Evolutionary conservation across 1,139 yeast genomes (phyloP).

Genomic region (Kluyveromyces sp.): DNA sequence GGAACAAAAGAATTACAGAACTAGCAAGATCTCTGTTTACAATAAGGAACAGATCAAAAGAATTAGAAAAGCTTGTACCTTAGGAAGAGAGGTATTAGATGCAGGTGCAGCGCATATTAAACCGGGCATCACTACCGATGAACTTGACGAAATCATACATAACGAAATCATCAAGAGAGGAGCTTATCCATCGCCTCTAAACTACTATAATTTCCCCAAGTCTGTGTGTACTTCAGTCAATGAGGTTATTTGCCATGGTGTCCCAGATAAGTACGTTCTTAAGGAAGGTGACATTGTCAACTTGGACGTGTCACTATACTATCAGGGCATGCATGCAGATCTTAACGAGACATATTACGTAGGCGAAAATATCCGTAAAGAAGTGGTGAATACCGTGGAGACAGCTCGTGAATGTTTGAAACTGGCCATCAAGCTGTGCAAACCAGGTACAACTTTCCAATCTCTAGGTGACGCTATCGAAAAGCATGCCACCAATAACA

Average conservation of each 20-base stretch:
- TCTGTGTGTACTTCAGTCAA: slow-evolving; percentile 89
- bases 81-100: slow-evolving; percentile 87
- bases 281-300: slow-evolving; percentile 94
- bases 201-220: slow-evolving; percentile 91
- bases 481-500: slow-evolving; percentile 70
- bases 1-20: slow-evolving; percentile 69
- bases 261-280: slow-evolving; percentile 80
- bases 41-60: slow-evolving; percentile 60
- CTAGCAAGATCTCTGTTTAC: slow-evolving; percentile 56
- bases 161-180: slow-evolving; percentile 81
- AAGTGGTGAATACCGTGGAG: slow-evolving; percentile 80
- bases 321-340: slow-evolving; percentile 89
- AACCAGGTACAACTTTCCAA: slow-evolving; percentile 89
- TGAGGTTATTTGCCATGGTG: slow-evolving; percentile 95
- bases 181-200: slow-evolving; percentile 92
- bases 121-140: slow-evolving; percentile 93
- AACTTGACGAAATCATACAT: slow-evolving; percentile 79
- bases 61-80: slow-evolving; percentile 61
- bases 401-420: slow-evolving; percentile 89
- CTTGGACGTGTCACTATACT: slow-evolving; percentile 77
- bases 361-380: slow-evolving; percentile 83
- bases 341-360: slow-evolving; percentile 95
- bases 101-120: slow-evolving; percentile 71
- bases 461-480: slow-evolving; percentile 85
- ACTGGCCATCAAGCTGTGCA: slow-evolving; percentile 71